A percentile compares a stretch with the other conserved stretches of the same genome.
These are phyloP conservation scores for Triglochin maritima DNA, from an alignment of 106 monocot species.

Conservation along the genomic window DNA sequence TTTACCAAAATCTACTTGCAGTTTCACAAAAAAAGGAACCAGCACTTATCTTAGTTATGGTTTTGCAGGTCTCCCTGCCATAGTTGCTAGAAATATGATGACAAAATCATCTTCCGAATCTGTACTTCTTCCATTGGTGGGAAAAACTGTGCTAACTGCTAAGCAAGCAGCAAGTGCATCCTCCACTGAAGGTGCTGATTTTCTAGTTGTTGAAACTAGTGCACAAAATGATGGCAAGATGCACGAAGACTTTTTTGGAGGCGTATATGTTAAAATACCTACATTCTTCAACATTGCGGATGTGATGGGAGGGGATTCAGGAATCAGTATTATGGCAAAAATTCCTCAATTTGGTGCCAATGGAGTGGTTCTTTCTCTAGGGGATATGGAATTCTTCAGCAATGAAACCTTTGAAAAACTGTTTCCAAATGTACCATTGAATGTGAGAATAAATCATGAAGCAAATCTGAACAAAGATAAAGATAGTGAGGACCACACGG, in stretches of 20 bases:
- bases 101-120: constrained; percentile 61
- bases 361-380: constrained; percentile 66
- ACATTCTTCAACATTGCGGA: constrained; percentile 49
- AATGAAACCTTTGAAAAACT: constrained; percentile 35
- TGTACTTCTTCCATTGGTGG: constrained; percentile 79
- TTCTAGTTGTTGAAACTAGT: constrained; percentile 50
- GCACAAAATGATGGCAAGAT: constrained; percentile 12
- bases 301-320: constrained; percentile 17
- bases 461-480: constrained; percentile 17
- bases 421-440: constrained; percentile 16
- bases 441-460: constrained; percentile 14
- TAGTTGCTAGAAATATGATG: constrained; percentile 93
- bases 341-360: constrained; percentile 58
- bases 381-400: constrained; percentile 38
- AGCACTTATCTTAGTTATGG: no score
- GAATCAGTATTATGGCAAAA: constrained; percentile 20
- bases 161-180: constrained; percentile 51
- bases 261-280: constrained; percentile 55
- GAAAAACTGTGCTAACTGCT: constrained; percentile 46
- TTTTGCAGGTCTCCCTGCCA: constrained; percentile 68
- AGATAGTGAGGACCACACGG: constrained; percentile 5
- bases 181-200: constrained; percentile 82
- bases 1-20: no score
- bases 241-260: constrained; percentile 16
- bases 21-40: no score